Evolutionary conservation across 306 rosid genomes (phyloP).

Genomic region (Senna siamea): DNA sequence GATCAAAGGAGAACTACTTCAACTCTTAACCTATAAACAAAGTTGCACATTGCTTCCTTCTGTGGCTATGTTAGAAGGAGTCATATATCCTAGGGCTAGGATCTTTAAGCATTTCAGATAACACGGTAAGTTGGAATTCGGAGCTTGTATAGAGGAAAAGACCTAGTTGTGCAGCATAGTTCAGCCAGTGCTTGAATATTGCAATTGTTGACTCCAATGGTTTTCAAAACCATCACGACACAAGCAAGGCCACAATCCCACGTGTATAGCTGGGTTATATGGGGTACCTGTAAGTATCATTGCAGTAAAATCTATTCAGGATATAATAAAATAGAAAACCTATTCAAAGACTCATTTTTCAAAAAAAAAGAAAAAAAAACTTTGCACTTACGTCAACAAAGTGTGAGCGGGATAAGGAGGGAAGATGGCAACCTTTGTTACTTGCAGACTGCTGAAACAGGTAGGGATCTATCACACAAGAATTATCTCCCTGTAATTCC

Average conservation of each 20-base stretch:
- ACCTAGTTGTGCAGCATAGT: constrained; percentile 80
- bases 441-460: constrained; percentile 46
- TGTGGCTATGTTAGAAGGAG: background rate
- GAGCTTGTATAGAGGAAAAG: constrained; percentile 27
- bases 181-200: constrained; percentile 64
- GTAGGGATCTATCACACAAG: constrained; percentile 48
- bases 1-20: background rate
- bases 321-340: constrained; percentile 8
- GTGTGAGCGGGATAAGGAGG: constrained; percentile 50
- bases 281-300: constrained; percentile 76
- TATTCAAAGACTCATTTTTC: too few species aligned
- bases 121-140: constrained; percentile 36
- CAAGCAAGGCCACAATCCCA: constrained; percentile 99
- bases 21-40: background rate
- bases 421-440: constrained; percentile 43
- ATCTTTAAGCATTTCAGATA: constrained; percentile 32
- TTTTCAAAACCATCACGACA: constrained; percentile 70
- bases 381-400: constrained; percentile 70
- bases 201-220: constrained; percentile 58
- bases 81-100: background rate
- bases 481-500: constrained; percentile 48
- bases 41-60: background rate
- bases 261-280: constrained; percentile 68
- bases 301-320: background rate
- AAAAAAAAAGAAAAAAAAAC: constrained; percentile 1